These are phyloP conservation scores for Nakataea oryzae DNA, from an alignment of 2,329 filamentous ascomycete species.

Conservation along the genomic window DNA sequence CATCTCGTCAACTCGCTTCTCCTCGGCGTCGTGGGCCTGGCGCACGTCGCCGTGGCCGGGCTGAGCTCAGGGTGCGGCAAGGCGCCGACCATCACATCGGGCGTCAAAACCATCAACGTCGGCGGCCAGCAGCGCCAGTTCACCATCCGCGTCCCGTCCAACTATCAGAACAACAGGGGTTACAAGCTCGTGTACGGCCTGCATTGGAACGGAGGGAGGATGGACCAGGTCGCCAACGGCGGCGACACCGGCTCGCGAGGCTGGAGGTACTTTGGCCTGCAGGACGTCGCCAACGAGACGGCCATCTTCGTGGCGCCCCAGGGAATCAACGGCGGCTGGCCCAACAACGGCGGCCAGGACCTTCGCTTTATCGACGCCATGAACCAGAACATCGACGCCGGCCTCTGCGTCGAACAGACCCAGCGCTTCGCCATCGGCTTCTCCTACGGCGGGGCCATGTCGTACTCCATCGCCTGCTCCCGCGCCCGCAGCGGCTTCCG, in stretches of 20 bases:
- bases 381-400: conserved; percentile 21
- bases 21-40: not conserved
- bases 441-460: conserved; percentile 32
- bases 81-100: not conserved
- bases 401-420: conserved; percentile 29
- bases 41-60: not conserved
- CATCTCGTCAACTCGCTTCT: not conserved
- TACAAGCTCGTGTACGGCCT: conserved; percentile 25
- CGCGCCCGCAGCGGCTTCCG: conserved; percentile 22
- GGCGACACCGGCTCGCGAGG: conserved; percentile 12
- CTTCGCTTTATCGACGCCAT: conserved; percentile 27
- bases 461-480: conserved; percentile 28
- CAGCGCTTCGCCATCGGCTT: conserved; percentile 32
- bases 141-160: not conserved
- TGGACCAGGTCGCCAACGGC: conserved; percentile 22
- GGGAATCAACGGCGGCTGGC: conserved; percentile 29
- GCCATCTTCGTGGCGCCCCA: conserved; percentile 32
- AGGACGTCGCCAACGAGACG: conserved; percentile 18
- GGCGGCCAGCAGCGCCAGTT: not conserved
- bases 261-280: conserved; percentile 27
- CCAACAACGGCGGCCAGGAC: conserved; percentile 29
- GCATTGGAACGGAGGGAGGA: conserved; percentile 28
- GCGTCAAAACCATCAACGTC: not conserved
- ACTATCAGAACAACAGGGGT: not conserved
- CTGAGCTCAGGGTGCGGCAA: not conserved